phyloP scores from a whole-genome alignment of 2,329 filamentous ascomycete species.

The Septoria linicola region DNA sequence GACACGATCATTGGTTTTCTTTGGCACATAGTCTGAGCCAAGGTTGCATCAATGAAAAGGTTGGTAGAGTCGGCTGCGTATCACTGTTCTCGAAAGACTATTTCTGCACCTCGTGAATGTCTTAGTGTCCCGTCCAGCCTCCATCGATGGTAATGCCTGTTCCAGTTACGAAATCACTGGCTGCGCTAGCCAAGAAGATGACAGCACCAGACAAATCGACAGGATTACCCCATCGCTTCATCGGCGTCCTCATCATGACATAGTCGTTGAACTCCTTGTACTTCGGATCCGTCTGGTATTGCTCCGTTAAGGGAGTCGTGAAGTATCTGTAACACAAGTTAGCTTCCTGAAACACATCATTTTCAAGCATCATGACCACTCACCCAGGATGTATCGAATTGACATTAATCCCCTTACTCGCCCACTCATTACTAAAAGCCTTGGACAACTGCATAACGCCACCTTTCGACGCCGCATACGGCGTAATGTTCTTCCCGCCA shows the following conservation, averaged over 20 bases:
- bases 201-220: conserved; percentile 83
- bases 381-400: conserved; percentile 79
- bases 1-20: too few relatives aligned
- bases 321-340: conserved; percentile 30
- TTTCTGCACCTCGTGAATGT: too few relatives aligned
- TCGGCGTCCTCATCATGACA: conserved; percentile 71
- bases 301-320: conserved; percentile 27
- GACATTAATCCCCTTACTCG: conserved; percentile 69
- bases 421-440: conserved; percentile 82
- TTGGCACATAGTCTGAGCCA: too few relatives aligned
- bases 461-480: conserved; percentile 81
- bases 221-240: conserved; percentile 75
- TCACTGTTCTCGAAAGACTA: too few relatives aligned
- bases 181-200: conserved; percentile 72
- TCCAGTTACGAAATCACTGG: conserved; percentile 75
- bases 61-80: too few relatives aligned
- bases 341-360: too few relatives aligned
- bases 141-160: conserved; percentile 81
- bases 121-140: conserved; percentile 52
- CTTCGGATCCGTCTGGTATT: conserved; percentile 29
- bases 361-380: too few relatives aligned
- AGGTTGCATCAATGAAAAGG: too few relatives aligned
- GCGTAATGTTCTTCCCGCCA: conserved; percentile 68
- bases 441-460: conserved; percentile 82
- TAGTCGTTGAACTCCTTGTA: conserved; percentile 58